Base-by-base conservation (phyloP, 495 filamentous ascomycete species). In the Aspergillus baeticus region DNA sequence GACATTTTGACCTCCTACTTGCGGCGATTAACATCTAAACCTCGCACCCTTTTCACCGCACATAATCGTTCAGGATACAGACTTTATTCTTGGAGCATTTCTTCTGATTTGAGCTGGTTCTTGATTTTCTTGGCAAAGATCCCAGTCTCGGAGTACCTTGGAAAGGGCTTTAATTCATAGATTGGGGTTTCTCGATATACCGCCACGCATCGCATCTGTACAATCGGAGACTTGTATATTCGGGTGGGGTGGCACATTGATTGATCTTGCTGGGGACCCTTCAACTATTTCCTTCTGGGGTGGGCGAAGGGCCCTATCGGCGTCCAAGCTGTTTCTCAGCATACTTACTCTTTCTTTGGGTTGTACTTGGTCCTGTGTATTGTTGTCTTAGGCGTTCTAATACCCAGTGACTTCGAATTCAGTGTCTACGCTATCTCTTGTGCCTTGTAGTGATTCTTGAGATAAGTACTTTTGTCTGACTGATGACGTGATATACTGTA, bases 271-370 rank as follows among this genome's bases (percentile, higher is more conserved):
- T 33, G 47, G 20, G 47, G 47, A 38, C 5, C 8, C 26, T 29
- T 8, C 26, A 29, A 29, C 26, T 8, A 29, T 4, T 8, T 29
- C 26, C 26, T n/a, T 29, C 26, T 29, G 26, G 26, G 26, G 26
- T 50, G 50, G 26, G 37, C 26, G 52, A 48, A 53, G 52, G 46
- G 26, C 47, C 65, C 58, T 49, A 63, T 65, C 63, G 67, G 65
- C 63, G 69, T 74, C 68, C 72, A 73, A 77, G 73, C 76, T 76
- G 74, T 76, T 64, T 72, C 72, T 71, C 72, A 74, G 71, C 71
- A 64, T 42, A 43, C 35, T 38, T 51, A 49, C 23, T 44, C 38
- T 65, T 63, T 64, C 41, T 63, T 68, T 65, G 60, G 55, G 58
- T 60, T 65, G 46, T 58, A 49, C 57, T 54, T 59, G 57, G 51